phyloP scores from a whole-genome alignment of 75 land plant genomes.

The Pseudotsuga menziesii region DNA sequence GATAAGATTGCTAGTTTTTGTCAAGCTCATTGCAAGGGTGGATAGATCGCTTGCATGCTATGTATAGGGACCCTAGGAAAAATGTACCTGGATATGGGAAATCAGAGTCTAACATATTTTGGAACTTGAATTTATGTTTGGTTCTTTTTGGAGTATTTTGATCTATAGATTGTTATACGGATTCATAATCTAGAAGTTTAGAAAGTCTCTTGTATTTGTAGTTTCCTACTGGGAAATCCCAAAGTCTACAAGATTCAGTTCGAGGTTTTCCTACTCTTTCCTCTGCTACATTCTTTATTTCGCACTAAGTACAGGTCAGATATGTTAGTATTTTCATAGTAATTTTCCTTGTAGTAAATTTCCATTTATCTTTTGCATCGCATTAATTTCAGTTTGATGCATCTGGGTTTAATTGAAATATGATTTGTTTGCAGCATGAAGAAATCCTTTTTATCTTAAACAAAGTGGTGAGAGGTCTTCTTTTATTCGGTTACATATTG shows the following conservation, averaged over 20 bases:
- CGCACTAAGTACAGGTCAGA: constrained; percentile 80
- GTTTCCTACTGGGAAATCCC: constrained; percentile 31
- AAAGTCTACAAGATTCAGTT: constrained; percentile 18
- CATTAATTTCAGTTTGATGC: too few relatives aligned
- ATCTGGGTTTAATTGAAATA: not conserved
- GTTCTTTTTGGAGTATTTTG: too few relatives aligned
- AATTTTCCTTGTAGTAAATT: not conserved
- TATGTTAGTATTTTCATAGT: not conserved
- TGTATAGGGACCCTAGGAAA: not conserved
- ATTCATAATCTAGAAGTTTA: not conserved
- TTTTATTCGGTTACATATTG: too few relatives aligned
- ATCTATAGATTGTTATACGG: not conserved
- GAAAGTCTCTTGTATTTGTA: constrained; percentile 1
- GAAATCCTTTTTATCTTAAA: constrained; percentile 53
- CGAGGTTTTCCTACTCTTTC: constrained; percentile 63
- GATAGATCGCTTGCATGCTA: too few relatives aligned
- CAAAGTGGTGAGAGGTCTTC: too few relatives aligned
- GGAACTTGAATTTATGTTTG: too few relatives aligned
- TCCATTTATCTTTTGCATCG: not conserved
- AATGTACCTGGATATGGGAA: not conserved
- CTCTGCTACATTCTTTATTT: too few relatives aligned
- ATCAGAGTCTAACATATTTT: too few relatives aligned
- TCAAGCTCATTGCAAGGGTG: too few relatives aligned
- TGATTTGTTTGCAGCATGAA: constrained; percentile 63
- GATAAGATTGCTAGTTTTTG: not conserved